Evolutionary conservation across 192 early-diverging fungal species (phyloP).

Genomic region (Pilobolus umbonatus): DNA sequence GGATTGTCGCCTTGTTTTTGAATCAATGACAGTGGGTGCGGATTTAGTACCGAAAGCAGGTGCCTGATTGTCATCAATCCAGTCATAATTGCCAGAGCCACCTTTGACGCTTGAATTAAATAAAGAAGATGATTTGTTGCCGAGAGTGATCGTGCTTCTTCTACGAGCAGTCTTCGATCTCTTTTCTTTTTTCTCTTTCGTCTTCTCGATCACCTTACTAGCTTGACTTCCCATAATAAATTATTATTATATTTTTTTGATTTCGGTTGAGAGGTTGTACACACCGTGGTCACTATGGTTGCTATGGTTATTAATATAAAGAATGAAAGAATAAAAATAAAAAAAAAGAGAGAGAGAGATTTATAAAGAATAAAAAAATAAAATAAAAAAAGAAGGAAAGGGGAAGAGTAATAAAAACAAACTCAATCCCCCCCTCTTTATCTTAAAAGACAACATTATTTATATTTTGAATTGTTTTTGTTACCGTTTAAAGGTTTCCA

Average conservation of each 20-base stretch:
- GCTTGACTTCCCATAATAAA: conserved; percentile 30
- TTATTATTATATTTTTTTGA: not conserved
- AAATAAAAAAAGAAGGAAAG: conserved; percentile 1
- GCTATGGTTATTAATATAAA: too few relatives aligned
- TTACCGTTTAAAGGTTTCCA: too few relatives aligned
- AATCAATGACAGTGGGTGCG: not conserved
- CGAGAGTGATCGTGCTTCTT: conserved; percentile 7
- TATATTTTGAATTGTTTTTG: too few relatives aligned
- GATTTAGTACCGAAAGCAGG: not conserved
- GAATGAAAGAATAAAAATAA: not conserved
- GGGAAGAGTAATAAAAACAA: conserved; percentile 2
- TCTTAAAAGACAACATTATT: too few relatives aligned
- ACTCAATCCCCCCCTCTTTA: too few relatives aligned
- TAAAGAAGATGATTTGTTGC: not conserved
- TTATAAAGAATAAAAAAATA: not conserved
- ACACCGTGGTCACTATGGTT: too few relatives aligned
- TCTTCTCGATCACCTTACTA: conserved; percentile 21
- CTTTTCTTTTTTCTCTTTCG: conserved; percentile 18
- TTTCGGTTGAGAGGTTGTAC: too few relatives aligned
- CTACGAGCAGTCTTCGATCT: conserved; percentile 7
- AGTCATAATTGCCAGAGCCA: conserved; percentile 6
- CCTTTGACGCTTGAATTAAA: not conserved
- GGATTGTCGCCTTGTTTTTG: conserved; percentile 11
- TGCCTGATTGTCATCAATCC: conserved; percentile 4
- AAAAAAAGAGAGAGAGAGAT: not conserved